Percentiles rank a stretch among this genome's conserved stretches.
Evolutionary conservation across 495 filamentous ascomycete genomes (phyloP).

Genomic region (Xylaria nigripes): DNA sequence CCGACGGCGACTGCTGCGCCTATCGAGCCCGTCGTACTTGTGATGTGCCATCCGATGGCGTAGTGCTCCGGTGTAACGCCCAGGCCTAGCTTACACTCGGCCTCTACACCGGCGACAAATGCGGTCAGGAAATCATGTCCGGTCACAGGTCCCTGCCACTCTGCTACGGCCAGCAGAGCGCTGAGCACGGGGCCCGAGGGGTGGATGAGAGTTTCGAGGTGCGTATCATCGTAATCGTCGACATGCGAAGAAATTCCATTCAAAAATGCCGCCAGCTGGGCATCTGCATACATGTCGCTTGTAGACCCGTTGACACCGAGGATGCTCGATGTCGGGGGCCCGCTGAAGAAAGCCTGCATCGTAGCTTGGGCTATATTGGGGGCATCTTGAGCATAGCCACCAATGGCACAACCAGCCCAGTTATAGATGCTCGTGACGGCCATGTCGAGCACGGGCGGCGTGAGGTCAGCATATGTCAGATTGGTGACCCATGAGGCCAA

Average conservation of each 20-base stretch:
- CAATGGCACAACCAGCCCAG: slow-evolving; percentile 45
- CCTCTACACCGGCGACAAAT: slow-evolving; percentile 45
- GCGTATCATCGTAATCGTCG: slow-evolving; percentile 52
- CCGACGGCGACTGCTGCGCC: slow-evolving; percentile 45
- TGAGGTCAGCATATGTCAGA: slow-evolving; percentile 28
- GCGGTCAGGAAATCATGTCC: slow-evolving; percentile 42
- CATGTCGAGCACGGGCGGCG: slow-evolving; percentile 23
- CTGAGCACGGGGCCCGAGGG: slow-evolving; percentile 44
- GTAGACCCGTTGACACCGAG: slow-evolving; percentile 28
- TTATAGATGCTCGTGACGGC: slow-evolving; percentile 41
- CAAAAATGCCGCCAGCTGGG: slow-evolving; percentile 45
- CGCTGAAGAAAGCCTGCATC: slow-evolving; percentile 36
- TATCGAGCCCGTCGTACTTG: slow-evolving; percentile 43
- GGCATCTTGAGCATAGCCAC: slow-evolving; percentile 39
- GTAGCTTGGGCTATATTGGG: slow-evolving; percentile 36
- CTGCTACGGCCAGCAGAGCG: slow-evolving; percentile 40
- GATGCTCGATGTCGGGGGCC: slow-evolving; percentile 35
- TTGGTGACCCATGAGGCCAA: slow-evolving; percentile 33
- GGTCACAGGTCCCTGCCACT: slow-evolving; percentile 30
- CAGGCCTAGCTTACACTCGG: slow-evolving; percentile 42
- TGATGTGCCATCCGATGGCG: slow-evolving; percentile 50
- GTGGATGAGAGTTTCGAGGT: slow-evolving; percentile 49
- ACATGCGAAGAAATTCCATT: slow-evolving; percentile 50
- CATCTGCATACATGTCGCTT: slow-evolving; percentile 27
- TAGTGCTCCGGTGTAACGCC: slow-evolving; percentile 48